Evolutionary conservation across 2,329 filamentous ascomycete genomes (phyloP).

Genomic region (Sporothrix globosa): DNA sequence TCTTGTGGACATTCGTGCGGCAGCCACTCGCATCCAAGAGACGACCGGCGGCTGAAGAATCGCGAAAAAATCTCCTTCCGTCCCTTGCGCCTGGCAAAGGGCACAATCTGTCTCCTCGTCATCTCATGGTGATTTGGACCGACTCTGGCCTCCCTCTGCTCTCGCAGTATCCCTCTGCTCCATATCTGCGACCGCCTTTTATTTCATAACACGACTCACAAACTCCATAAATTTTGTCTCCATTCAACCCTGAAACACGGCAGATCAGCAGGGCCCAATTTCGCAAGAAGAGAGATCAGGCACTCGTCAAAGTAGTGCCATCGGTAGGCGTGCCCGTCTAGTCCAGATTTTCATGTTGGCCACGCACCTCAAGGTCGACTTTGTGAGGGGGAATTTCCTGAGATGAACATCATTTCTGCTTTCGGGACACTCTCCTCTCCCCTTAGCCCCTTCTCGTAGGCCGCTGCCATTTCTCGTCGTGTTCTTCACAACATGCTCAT

Average conservation of each 20-base stretch:
- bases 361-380: not conserved
- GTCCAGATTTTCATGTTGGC: not conserved
- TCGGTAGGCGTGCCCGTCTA: not conserved
- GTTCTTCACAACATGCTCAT: not conserved
- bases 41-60: not conserved
- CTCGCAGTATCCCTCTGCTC: not conserved
- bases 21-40: conserved; percentile 20
- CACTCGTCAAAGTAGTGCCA: conserved; percentile 19
- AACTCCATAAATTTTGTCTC: conserved; percentile 9
- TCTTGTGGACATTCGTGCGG: not conserved
- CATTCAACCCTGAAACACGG: conserved; percentile 31
- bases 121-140: conserved; percentile 3
- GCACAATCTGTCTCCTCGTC: not conserved
- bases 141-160: not conserved
- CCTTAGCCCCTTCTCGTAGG: not conserved
- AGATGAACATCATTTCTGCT: conserved; percentile 23
- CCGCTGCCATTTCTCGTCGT: conserved; percentile 5
- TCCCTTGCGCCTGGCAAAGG: conserved; percentile 5
- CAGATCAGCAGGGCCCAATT: conserved; percentile 32
- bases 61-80: not conserved
- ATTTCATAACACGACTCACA: not conserved
- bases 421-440: not conserved
- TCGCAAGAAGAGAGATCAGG: conserved; percentile 8
- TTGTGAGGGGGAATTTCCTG: conserved; percentile 18
- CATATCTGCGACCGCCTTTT: not conserved